phyloP scores from a whole-genome alignment of 345 rosid genomes.

The Dovyalis caffra region DNA sequence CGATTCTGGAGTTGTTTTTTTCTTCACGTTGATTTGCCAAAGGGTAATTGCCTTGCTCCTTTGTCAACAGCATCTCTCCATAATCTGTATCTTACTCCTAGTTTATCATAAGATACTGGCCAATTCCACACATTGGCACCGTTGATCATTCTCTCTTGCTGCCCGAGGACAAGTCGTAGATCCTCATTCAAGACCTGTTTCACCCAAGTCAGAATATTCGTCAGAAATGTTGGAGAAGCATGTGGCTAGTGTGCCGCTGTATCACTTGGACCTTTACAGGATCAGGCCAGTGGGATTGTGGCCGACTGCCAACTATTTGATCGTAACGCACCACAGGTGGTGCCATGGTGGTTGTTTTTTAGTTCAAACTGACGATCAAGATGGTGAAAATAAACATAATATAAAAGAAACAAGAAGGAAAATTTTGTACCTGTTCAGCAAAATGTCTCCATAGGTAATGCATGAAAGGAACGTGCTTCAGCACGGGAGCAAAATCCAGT shows the following conservation, averaged over 20 bases:
- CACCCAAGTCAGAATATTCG: background rate
- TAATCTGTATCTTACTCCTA: constrained; percentile 87
- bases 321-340: too few species aligned
- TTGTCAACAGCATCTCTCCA: constrained; percentile 80
- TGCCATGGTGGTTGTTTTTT: background rate
- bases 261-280: too few species aligned
- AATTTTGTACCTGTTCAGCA: constrained; percentile 74
- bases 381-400: background rate
- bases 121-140: constrained; percentile 90
- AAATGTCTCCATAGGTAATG: constrained; percentile 84
- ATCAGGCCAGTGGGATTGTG: too few species aligned
- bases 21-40: constrained; percentile 35
- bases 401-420: background rate
- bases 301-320: background rate
- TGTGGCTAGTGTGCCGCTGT: background rate
- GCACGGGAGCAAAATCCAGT: constrained; percentile 84
- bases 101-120: constrained; percentile 89
- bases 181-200: constrained; percentile 93
- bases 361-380: background rate
- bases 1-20: background rate
- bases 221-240: background rate
- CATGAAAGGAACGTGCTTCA: constrained; percentile 85
- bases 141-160: constrained; percentile 88
- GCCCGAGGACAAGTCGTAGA: constrained; percentile 79
- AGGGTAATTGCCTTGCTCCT: constrained; percentile 68